Percentiles rank a stretch among this genome's conserved stretches.
phyloP scores from a whole-genome alignment of 768 basidiomycete genomes.

The Leucocoprinus sp. region DNA sequence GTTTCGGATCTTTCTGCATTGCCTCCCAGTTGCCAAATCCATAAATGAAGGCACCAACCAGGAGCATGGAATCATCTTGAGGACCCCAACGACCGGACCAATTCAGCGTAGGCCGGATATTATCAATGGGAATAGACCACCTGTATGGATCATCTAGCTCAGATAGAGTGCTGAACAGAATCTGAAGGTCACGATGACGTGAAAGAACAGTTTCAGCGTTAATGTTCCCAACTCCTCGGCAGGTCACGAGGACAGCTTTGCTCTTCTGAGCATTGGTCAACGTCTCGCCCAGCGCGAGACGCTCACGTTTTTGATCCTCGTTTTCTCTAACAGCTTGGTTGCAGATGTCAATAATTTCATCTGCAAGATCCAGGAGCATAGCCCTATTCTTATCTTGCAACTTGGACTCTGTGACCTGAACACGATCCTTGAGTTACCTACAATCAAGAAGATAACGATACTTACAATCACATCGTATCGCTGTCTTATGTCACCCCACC shows the following conservation, averaged over 20 bases:
- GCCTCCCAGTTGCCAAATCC: constrained; percentile 98
- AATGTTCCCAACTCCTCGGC: constrained; percentile 84
- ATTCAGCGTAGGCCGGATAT: constrained; percentile 87
- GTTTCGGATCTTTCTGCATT: constrained; percentile 81
- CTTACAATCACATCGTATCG: constrained; percentile 92
- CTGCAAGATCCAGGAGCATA: constrained; percentile 84
- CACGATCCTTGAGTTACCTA: neutral
- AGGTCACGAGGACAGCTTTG: constrained; percentile 92
- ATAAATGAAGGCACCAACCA: constrained; percentile 87
- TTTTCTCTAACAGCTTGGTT: constrained; percentile 76
- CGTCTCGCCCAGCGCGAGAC: constrained; percentile 77
- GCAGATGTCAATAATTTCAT: constrained; percentile 88
- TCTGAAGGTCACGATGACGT: constrained; percentile 80
- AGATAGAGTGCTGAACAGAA: constrained; percentile 75
- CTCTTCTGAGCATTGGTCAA: constrained; percentile 91
- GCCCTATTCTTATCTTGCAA: constrained; percentile 90
- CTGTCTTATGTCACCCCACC: constrained; percentile 95
- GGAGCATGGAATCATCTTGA: constrained; percentile 87
- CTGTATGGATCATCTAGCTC: constrained; percentile 65
- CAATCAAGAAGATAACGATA: constrained; percentile 15
- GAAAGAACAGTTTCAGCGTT: constrained; percentile 97
- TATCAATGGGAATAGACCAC: constrained; percentile 88
- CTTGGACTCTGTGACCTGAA: constrained; percentile 80
- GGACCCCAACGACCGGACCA: constrained; percentile 96
- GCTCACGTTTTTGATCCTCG: constrained; percentile 69